Conservation (phyloP, 2,329 filamentous ascomycete species). For the Aspergillus piperis region DNA sequence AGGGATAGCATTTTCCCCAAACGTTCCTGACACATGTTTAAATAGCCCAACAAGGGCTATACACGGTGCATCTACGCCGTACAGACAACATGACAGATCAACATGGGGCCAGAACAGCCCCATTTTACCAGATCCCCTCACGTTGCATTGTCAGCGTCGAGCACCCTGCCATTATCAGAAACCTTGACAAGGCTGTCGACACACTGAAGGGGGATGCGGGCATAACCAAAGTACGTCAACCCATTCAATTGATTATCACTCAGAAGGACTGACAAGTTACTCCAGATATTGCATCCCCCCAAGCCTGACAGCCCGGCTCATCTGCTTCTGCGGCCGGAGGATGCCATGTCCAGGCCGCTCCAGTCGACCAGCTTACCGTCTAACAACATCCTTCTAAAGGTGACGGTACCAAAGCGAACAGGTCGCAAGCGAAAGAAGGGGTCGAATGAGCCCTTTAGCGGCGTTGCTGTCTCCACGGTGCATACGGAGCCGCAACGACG, state of each 20-base stretch:
- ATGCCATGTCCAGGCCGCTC: slow-evolving; percentile 75
- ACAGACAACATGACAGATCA: slow-evolving; percentile 24
- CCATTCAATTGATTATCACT: not conserved
- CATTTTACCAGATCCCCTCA: slow-evolving; percentile 54
- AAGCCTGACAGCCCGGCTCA: slow-evolving; percentile 57
- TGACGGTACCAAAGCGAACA: slow-evolving; percentile 83
- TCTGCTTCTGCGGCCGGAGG: slow-evolving; percentile 76
- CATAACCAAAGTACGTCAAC: slow-evolving; percentile 53
- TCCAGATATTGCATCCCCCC: slow-evolving; percentile 48
- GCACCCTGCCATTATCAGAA: slow-evolving; percentile 66
- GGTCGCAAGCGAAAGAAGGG: slow-evolving; percentile 83
- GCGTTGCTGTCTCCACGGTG: slow-evolving; percentile 40
- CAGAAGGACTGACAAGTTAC: slow-evolving; percentile 7
- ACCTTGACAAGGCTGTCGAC: slow-evolving; percentile 63
- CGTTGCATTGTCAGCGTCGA: slow-evolving; percentile 62
- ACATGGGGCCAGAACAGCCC: slow-evolving; percentile 37
- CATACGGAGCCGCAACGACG: slow-evolving; percentile 20
- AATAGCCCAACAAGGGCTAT: not conserved
- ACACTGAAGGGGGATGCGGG: slow-evolving; percentile 61
- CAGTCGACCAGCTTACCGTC: slow-evolving; percentile 73
- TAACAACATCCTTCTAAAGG: slow-evolving; percentile 81
- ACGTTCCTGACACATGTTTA: not conserved
- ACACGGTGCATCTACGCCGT: not conserved
- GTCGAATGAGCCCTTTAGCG: slow-evolving; percentile 65
- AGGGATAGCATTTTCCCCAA: not conserved